Percentiles rank a stretch among this genome's conserved stretches.
Evolutionary conservation across 768 basidiomycete species (phyloP).

Genomic region (Zangia roseola): DNA sequence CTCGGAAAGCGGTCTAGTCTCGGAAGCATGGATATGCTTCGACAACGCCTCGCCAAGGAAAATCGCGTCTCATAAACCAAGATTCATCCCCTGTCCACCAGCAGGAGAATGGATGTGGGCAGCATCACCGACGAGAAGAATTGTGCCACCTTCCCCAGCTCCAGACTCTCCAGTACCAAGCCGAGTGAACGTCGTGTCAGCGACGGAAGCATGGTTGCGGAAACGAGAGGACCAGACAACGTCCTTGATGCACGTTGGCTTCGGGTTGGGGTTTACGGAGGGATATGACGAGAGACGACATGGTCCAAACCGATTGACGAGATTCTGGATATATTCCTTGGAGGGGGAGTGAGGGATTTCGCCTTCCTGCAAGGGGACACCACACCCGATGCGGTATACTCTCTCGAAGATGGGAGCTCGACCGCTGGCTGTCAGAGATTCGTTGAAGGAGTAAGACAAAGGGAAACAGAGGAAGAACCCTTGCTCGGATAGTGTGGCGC

Average conservation of each 20-base stretch:
- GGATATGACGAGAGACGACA: constrained; percentile 36
- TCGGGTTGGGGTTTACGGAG: constrained; percentile 32
- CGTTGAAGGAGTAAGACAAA: constrained; percentile 17
- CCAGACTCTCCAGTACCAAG: constrained; percentile 14
- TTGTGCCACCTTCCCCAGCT: constrained; percentile 8
- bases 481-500: constrained; percentile 2
- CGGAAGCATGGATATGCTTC: constrained; percentile 31
- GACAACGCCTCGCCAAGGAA: constrained; percentile 42
- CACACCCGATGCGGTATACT: constrained; percentile 43
- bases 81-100: constrained; percentile 61
- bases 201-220: constrained; percentile 45
- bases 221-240: constrained; percentile 48
- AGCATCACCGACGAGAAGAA: constrained; percentile 44
- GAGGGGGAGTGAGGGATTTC: constrained; percentile 39
- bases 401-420: not conserved
- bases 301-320: constrained; percentile 43
- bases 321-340: constrained; percentile 43
- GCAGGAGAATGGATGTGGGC: constrained; percentile 55
- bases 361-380: constrained; percentile 37
- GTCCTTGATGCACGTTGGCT: constrained; percentile 35
- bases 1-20: constrained; percentile 9
- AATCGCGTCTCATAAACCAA: constrained; percentile 53
- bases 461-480: constrained; percentile 16
- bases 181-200: constrained; percentile 39
- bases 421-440: constrained; percentile 16